These are phyloP conservation scores for Fusarium brachygibbosum DNA, from an alignment of 2,329 filamentous ascomycete species.

Conservation along the genomic window DNA sequence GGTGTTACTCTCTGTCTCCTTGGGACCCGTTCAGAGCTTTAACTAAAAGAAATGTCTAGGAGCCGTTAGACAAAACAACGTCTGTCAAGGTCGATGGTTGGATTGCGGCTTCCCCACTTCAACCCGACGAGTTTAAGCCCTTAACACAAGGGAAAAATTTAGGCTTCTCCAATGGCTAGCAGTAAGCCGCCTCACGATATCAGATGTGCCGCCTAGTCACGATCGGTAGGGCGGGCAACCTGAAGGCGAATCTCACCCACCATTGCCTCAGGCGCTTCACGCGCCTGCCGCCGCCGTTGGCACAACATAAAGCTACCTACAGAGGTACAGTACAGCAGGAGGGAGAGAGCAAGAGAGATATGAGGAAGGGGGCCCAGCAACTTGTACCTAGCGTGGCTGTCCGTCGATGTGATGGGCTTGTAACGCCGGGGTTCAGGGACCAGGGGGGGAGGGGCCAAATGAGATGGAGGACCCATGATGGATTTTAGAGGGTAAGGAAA, in stretches of 20 bases:
- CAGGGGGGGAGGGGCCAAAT: neutral
- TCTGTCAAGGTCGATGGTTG: conserved; percentile 41
- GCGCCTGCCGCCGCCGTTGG: conserved; percentile 41
- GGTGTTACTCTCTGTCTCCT: conserved; percentile 27
- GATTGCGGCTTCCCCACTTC: conserved; percentile 45
- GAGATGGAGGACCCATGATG: conserved; percentile 19
- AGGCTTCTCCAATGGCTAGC: conserved; percentile 43
- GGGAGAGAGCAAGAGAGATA: neutral
- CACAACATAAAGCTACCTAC: neutral
- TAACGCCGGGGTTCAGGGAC: conserved; percentile 16
- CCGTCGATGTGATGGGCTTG: conserved; percentile 27
- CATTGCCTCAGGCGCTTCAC: conserved; percentile 45
- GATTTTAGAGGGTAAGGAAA: conserved; percentile 15
- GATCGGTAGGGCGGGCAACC: conserved; percentile 45
- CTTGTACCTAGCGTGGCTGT: conserved; percentile 13
- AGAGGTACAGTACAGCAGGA: neutral
- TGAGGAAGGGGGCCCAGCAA: conserved; percentile 10
- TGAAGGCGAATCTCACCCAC: conserved; percentile 42
- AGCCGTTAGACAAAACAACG: conserved; percentile 31
- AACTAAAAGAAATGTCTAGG: conserved; percentile 36
- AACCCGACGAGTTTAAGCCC: conserved; percentile 35
- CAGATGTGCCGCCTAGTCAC: conserved; percentile 21
- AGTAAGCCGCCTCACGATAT: conserved; percentile 47
- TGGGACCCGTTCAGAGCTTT: conserved; percentile 34
- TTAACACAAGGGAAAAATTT: conserved; percentile 42